Conservation (phyloP, 192 early-diverging fungal species). For the Backusella sp. region DNA sequence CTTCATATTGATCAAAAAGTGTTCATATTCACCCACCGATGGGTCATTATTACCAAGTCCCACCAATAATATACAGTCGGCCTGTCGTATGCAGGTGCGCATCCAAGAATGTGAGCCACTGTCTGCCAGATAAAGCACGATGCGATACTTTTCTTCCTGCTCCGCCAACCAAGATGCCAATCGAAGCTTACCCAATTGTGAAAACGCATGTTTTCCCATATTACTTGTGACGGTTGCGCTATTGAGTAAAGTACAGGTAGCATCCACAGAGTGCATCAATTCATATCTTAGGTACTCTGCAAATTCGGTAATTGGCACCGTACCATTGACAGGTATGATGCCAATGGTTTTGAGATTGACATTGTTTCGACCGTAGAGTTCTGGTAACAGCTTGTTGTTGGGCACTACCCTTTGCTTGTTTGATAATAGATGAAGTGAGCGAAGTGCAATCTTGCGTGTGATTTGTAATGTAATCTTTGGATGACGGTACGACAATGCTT, state of each 20-base stretch:
- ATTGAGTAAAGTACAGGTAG: conserved; percentile 72
- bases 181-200: conserved; percentile 86
- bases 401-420: not conserved
- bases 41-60: conserved; percentile 91
- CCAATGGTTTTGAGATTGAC: conserved; percentile 93
- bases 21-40: conserved; percentile 88
- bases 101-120: conserved; percentile 90
- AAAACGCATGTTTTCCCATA: conserved; percentile 90
- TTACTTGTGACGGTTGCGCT: conserved; percentile 72
- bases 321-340: conserved; percentile 79
- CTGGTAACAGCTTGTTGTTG: conserved; percentile 1
- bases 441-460: conserved; percentile 82
- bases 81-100: conserved; percentile 88
- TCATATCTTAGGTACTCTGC: conserved; percentile 77
- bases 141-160: conserved; percentile 81
- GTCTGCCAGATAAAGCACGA: conserved; percentile 96
- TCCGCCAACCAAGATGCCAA: conserved; percentile 90
- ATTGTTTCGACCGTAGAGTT: conserved; percentile 70
- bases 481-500: conserved; percentile 83
- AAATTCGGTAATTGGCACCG: conserved; percentile 87
- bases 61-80: conserved; percentile 94
- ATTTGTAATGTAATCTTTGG: conserved; percentile 92
- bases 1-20: conserved; percentile 87
- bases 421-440: conserved; percentile 52
- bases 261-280: conserved; percentile 62